Conservation (phyloP, 1,139 yeast species). For the Yamadazyma conglobata region DNA sequence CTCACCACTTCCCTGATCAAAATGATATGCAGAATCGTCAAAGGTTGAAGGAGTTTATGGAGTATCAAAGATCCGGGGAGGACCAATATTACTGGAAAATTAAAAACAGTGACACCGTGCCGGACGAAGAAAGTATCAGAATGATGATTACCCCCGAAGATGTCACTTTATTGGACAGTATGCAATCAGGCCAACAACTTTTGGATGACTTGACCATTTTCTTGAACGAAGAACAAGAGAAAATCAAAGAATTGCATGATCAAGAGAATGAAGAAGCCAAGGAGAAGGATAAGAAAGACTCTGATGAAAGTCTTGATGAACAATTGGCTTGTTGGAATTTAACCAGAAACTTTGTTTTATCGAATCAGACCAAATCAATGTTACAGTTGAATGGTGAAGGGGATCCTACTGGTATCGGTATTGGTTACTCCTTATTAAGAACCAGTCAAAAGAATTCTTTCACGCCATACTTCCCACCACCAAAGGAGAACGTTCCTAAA, state of each 20-base stretch:
- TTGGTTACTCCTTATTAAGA: constrained; percentile 83
- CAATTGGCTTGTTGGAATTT: constrained; percentile 93
- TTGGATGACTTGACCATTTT: constrained; percentile 53
- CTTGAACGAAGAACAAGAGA: constrained; percentile 19
- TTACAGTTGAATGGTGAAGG: constrained; percentile 95
- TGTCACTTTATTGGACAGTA: constrained; percentile 77
- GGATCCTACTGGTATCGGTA: constrained; percentile 90
- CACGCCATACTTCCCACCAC: constrained; percentile 55
- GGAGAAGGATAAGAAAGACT: constrained; percentile 28
- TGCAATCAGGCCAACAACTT: constrained; percentile 89
- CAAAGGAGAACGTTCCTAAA: constrained; percentile 43
- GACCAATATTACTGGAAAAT: constrained; percentile 97
- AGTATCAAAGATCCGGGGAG: constrained; percentile 89
- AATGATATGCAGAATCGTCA: constrained; percentile 97
- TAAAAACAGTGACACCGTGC: constrained; percentile 62
- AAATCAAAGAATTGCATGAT: constrained; percentile 24
- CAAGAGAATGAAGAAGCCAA: constrained; percentile 19
- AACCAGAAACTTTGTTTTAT: constrained; percentile 83
- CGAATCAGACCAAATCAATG: constrained; percentile 97
- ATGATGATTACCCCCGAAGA: constrained; percentile 94
- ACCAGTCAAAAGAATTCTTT: constrained; percentile 97
- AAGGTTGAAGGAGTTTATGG: constrained; percentile 96
- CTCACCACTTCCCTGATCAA: constrained; percentile 93
- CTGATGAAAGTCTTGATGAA: constrained; percentile 63
- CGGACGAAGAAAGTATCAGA: constrained; percentile 74